A percentile compares a stretch with the other conserved stretches of the same genome.
Evolutionary conservation across 1,284 basidiomycete genomes (phyloP).

Genomic region (Trichosporon sp.): DNA sequence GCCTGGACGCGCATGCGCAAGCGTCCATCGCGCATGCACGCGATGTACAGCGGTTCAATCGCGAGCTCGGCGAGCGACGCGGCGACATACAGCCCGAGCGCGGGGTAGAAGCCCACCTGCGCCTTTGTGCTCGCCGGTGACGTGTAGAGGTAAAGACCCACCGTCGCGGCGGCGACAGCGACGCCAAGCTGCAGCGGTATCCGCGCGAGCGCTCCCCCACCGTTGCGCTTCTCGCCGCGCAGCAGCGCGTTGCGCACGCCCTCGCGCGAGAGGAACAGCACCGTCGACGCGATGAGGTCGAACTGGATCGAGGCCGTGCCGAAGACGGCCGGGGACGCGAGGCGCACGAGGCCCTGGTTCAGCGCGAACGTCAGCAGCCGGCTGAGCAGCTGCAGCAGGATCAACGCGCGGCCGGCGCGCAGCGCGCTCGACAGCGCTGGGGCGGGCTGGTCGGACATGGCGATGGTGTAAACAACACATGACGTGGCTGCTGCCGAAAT

Average conservation of each 20-base stretch:
- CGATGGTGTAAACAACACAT: slow-evolving; percentile 2
- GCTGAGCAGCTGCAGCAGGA: slow-evolving; percentile 79
- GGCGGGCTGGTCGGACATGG: background rate
- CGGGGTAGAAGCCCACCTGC: slow-evolving; percentile 63
- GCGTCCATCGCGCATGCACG: slow-evolving; percentile 60
- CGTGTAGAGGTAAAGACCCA: slow-evolving; percentile 55
- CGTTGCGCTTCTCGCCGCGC: slow-evolving; percentile 8
- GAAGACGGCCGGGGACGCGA: slow-evolving; percentile 79
- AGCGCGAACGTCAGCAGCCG: slow-evolving; percentile 79
- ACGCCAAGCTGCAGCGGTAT: background rate
- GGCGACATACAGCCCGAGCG: slow-evolving; percentile 65
- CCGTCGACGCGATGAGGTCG: slow-evolving; percentile 78
- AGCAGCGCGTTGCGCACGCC: slow-evolving; percentile 80
- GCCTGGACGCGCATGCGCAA: slow-evolving; percentile 69
- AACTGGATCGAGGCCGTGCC: slow-evolving; percentile 82
- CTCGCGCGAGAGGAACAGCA: slow-evolving; percentile 87
- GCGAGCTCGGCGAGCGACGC: slow-evolving; percentile 71
- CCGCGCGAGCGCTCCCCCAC: background rate
- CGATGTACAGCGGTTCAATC: slow-evolving; percentile 78
- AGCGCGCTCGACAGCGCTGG: background rate
- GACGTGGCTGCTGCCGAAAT: background rate
- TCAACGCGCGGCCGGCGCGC: slow-evolving; percentile 61
- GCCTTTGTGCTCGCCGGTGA: slow-evolving; percentile 55
- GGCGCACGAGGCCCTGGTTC: slow-evolving; percentile 76
- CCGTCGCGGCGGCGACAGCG: slow-evolving; percentile 28